Evolutionary conservation across 495 filamentous ascomycete species (phyloP), one percentile per base, ranked within the genome.

Genomic region (Thozetella sp.): DNA sequence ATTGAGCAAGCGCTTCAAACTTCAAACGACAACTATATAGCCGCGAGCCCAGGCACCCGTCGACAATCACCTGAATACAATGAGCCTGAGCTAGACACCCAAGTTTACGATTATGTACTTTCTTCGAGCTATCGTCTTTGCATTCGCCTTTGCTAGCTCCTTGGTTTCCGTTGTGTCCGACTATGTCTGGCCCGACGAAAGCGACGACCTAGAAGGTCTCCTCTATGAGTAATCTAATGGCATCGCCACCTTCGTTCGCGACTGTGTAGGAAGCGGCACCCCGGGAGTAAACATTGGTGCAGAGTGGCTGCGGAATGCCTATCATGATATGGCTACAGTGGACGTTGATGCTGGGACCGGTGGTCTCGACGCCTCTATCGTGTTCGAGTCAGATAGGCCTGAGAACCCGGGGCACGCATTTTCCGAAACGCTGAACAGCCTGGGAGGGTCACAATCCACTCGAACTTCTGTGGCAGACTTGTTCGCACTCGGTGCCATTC

Each of bases 281-380:
- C 6, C 30, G 30, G 30, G 30, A 37, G 6, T 6, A 15, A 37
- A 15, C 15, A 6, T 37, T 15, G 30, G 30, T 6, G 76, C 78
- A 3, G 72, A 81, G 68, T 81, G 76, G 76, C 63, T 80, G 24
- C 64, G 78, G 46, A 75, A 71, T 22, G 71, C 75, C 27, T 80
- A 79, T 58, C 78, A 75, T 45, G 72, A 75, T 60, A 63, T 67
- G 27, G 54, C 70, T 3, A 75, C 70, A 3, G 55, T 52, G 24
- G 59, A 71, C 30, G 57, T 65, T 3, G 25, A 50, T 10, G 58
- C 69, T 17, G 71, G 69, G 10, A 62, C 55, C 1, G 71, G 71
- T 52, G 72, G 72, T 15, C 27, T 75, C 12, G 72, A 75, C 50
- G 72, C 70, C 22, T 72, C 70, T 19, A 68, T 75, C 51, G 60